phyloP scores from a whole-genome alignment of 192 early-diverging fungal species.

The Fimicolochytrium jonesii region DNA sequence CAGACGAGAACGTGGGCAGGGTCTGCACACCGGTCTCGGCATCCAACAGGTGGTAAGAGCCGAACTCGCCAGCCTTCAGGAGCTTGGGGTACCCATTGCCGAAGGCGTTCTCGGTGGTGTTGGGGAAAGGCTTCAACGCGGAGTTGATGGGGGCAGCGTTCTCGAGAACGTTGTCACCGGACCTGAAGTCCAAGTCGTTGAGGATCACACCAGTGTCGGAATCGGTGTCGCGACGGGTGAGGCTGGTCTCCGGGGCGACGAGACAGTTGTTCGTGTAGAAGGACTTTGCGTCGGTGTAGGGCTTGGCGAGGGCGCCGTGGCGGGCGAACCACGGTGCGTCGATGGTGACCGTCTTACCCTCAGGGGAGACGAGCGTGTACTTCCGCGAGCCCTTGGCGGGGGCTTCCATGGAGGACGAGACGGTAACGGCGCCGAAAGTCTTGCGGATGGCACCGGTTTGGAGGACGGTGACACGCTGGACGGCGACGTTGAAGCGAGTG shows the following conservation, averaged over 20 bases:
- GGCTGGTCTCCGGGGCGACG: slow-evolving; percentile 1
- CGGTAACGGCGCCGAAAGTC: not conserved
- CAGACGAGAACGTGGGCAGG: slow-evolving; percentile 11
- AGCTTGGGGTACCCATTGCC: slow-evolving; percentile 21
- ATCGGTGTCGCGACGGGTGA: not conserved
- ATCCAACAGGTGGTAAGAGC: slow-evolving; percentile 10
- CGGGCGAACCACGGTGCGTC: slow-evolving; percentile 16
- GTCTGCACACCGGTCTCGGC: slow-evolving; percentile 11
- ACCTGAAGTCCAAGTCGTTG: not conserved
- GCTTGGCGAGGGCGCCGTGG: not conserved
- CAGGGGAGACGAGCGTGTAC: slow-evolving; percentile 4
- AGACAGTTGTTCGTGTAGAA: slow-evolving; percentile 17
- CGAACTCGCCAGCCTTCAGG: slow-evolving; percentile 7
- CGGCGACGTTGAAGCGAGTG: slow-evolving; percentile 10
- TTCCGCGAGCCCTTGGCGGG: not conserved
- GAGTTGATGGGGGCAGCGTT: no score
- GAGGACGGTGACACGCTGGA: not conserved
- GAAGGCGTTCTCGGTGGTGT: slow-evolving; percentile 7
- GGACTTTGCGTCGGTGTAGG: slow-evolving; percentile 2
- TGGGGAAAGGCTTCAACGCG: no score
- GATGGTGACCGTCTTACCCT: slow-evolving; percentile 6
- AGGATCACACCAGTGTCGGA: not conserved
- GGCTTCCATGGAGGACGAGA: not conserved
- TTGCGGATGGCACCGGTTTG: not conserved
- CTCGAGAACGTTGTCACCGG: no score